A percentile compares a stretch with the other conserved stretches of the same genome.
phyloP scores from a whole-genome alignment of 1,139 yeast genomes.

The Nadsonia starkeyi-henricii region DNA sequence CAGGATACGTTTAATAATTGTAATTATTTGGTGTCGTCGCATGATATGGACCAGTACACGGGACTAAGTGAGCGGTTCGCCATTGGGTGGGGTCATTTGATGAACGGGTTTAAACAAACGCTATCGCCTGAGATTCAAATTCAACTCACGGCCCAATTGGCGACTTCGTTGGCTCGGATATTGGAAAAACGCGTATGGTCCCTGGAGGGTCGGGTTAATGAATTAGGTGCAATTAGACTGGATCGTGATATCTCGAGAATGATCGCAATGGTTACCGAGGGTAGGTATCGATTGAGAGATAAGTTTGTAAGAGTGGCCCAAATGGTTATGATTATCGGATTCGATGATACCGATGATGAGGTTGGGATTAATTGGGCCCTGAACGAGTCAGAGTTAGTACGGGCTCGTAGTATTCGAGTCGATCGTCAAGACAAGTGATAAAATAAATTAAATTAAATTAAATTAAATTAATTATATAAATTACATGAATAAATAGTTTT shows the following conservation, averaged over 20 bases:
- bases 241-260: slow-evolving; percentile 72
- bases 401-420: slow-evolving; percentile 27
- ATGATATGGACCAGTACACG: slow-evolving; percentile 12
- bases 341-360: slow-evolving; percentile 66
- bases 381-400: slow-evolving; percentile 58
- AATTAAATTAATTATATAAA: too few species aligned
- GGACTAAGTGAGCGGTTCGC: slow-evolving; percentile 27
- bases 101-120: slow-evolving; percentile 51
- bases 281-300: slow-evolving; percentile 53
- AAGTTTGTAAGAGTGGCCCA: slow-evolving; percentile 73
- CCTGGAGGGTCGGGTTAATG: slow-evolving; percentile 56
- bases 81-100: slow-evolving; percentile 47
- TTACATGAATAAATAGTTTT: too few species aligned
- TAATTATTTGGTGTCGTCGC: slow-evolving; percentile 29
- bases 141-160: slow-evolving; percentile 40
- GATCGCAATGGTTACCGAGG: slow-evolving; percentile 29
- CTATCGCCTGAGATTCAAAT: slow-evolving; percentile 38
- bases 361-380: slow-evolving; percentile 65
- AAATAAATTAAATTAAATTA: too few species aligned
- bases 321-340: slow-evolving; percentile 62
- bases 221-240: slow-evolving; percentile 67
- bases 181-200: slow-evolving; percentile 58
- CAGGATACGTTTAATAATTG: slow-evolving; percentile 43
- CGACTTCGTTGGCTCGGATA: slow-evolving; percentile 33
- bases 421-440: too few species aligned